These are phyloP conservation scores for Mrakia gelida DNA, from an alignment of 768 basidiomycete genomes.

Conservation along the genomic window DNA sequence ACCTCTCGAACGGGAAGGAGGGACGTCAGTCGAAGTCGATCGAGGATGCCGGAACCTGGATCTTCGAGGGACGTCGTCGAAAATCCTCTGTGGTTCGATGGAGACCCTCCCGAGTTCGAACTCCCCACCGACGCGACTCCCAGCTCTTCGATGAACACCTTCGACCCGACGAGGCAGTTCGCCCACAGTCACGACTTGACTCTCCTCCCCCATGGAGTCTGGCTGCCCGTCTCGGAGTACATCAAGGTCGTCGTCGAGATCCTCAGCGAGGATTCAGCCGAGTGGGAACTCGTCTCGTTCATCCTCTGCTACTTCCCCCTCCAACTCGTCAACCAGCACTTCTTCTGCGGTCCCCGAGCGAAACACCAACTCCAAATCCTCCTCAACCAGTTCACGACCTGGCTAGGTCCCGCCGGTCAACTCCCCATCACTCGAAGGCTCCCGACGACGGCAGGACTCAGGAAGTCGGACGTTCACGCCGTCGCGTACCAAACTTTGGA, in stretches of 20 bases:
- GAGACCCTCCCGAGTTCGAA: slow-evolving; percentile 41
- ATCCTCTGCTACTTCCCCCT: slow-evolving; percentile 83
- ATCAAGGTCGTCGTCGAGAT: slow-evolving; percentile 60
- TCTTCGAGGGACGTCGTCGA: slow-evolving; percentile 26
- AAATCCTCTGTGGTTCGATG: slow-evolving; percentile 49
- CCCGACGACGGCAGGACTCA: slow-evolving; percentile 47
- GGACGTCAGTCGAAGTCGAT: slow-evolving; percentile 26
- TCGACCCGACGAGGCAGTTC: slow-evolving; percentile 39
- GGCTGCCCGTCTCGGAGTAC: slow-evolving; percentile 71
- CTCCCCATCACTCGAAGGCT: slow-evolving; percentile 37
- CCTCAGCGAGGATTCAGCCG: slow-evolving; percentile 62
- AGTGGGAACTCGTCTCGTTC: slow-evolving; percentile 92
- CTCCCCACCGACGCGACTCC: slow-evolving; percentile 52
- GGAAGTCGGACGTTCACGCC: slow-evolving; percentile 74
- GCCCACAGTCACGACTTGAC: slow-evolving; percentile 2
- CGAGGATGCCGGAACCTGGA: slow-evolving; percentile 25
- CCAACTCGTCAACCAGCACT: slow-evolving; percentile 90
- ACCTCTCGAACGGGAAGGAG: slow-evolving; percentile 16
- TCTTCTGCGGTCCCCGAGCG: slow-evolving; percentile 86
- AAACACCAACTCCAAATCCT: slow-evolving; percentile 59
- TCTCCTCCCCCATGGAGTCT: slow-evolving; percentile 40
- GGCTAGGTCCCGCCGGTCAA: slow-evolving; percentile 23
- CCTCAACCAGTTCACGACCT: slow-evolving; percentile 35
- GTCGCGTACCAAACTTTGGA: slow-evolving; percentile 81
- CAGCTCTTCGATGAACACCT: slow-evolving; percentile 47